phyloP scores from a whole-genome alignment of 1,284 basidiomycete genomes.

The Cronartium ribicola region DNA sequence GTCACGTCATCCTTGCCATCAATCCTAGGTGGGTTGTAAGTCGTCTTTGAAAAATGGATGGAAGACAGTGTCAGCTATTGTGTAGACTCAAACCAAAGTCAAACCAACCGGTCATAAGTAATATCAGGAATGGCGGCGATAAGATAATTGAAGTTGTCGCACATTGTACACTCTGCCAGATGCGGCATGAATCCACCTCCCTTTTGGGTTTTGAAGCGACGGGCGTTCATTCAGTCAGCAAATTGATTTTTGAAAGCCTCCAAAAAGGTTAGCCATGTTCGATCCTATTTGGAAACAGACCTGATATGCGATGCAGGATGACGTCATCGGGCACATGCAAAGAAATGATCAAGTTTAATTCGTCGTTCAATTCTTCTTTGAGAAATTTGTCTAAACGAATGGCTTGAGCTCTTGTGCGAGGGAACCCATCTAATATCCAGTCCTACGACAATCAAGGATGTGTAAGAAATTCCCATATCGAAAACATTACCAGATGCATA shows the following conservation, averaged over 20 bases:
- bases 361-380: slow-evolving; percentile 49
- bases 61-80: not conserved
- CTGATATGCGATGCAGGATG: slow-evolving; percentile 79
- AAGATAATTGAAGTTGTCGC: slow-evolving; percentile 50
- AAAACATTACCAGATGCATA: not conserved
- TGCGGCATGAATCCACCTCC: slow-evolving; percentile 87
- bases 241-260: not conserved
- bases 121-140: not conserved
- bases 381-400: slow-evolving; percentile 65
- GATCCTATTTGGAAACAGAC: slow-evolving; percentile 48
- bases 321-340: slow-evolving; percentile 85
- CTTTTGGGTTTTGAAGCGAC: slow-evolving; percentile 50
- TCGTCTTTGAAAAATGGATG: slow-evolving; percentile 45
- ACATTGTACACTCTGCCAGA: slow-evolving; percentile 93
- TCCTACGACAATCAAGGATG: slow-evolving; percentile 53
- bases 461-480: not conserved
- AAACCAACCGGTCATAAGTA: slow-evolving; percentile 1
- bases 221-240: not conserved
- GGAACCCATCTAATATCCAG: slow-evolving; percentile 96
- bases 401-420: slow-evolving; percentile 84
- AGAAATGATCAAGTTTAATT: slow-evolving; percentile 79
- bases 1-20: slow-evolving; percentile 85
- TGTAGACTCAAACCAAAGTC: not conserved
- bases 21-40: slow-evolving; percentile 73
- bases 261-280: not conserved